Percentiles rank a stretch among this genome's conserved stretches.
Evolutionary conservation across 148 eudicot species (phyloP).

Genomic region (Polygonum maritimum): DNA sequence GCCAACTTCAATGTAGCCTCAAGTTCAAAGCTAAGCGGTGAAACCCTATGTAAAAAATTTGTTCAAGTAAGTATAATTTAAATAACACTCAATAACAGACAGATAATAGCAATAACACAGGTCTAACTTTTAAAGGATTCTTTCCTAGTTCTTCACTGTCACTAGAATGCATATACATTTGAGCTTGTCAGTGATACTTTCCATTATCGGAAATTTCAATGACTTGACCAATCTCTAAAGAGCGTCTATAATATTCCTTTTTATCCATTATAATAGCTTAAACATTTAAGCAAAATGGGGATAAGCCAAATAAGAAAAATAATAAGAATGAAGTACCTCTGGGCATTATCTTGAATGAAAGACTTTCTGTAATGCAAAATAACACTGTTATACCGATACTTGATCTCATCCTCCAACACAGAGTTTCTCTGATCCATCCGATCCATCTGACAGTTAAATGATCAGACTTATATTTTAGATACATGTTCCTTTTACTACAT

Average conservation of each 20-base stretch:
- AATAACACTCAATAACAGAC: background rate
- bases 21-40: conserved; percentile 96
- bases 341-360: conserved; percentile 90
- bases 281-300: conserved; percentile 1
- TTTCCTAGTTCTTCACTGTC: background rate
- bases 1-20: conserved; percentile 95
- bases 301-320: background rate
- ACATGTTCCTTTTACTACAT: background rate
- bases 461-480: background rate
- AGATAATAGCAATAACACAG: conserved; percentile 1
- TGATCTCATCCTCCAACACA: conserved; percentile 85
- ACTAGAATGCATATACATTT: background rate
- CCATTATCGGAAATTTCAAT: background rate
- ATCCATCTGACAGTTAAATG: conserved; percentile 50
- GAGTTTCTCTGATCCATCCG: conserved; percentile 75
- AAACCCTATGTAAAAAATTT: conserved; percentile 47
- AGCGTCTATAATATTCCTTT: background rate
- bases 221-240: background rate
- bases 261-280: background rate
- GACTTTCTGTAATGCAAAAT: conserved; percentile 86
- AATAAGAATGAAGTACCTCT: conserved; percentile 40
- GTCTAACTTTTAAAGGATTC: background rate
- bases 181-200: background rate
- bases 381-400: conserved; percentile 76
- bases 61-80: background rate